phyloP scores from a whole-genome alignment of 2,329 filamentous ascomycete species.

The Fusarium nisikadoi region DNA sequence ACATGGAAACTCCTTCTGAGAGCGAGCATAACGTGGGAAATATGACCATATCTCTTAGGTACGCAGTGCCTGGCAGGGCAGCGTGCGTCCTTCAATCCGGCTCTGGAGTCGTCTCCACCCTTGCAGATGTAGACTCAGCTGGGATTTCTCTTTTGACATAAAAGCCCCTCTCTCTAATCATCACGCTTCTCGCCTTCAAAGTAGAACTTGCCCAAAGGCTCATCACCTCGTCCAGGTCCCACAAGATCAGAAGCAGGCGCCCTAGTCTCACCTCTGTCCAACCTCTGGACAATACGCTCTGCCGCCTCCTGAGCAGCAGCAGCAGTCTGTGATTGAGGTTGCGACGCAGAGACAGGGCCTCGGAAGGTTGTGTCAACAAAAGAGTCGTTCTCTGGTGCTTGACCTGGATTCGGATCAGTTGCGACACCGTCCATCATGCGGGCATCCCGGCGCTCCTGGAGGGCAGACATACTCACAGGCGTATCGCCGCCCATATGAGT shows the following conservation, averaged over 20 bases:
- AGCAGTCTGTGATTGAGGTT: slow-evolving; percentile 37
- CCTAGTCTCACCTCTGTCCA: slow-evolving; percentile 62
- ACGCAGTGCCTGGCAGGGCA: background rate
- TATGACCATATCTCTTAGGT: background rate
- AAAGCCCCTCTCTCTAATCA: slow-evolving; percentile 10
- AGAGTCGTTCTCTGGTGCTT: slow-evolving; percentile 61
- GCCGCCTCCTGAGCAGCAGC: slow-evolving; percentile 62
- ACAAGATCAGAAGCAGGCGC: slow-evolving; percentile 53
- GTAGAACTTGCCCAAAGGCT: slow-evolving; percentile 67
- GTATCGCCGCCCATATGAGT: slow-evolving; percentile 52
- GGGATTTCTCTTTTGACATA: background rate
- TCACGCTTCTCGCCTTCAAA: slow-evolving; percentile 61
- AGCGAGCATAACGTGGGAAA: background rate
- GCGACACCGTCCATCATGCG: slow-evolving; percentile 75
- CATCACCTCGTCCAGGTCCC: slow-evolving; percentile 56
- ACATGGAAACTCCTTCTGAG: background rate
- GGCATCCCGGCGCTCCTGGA: slow-evolving; percentile 67
- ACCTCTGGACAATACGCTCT: slow-evolving; percentile 70
- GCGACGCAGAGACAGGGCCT: slow-evolving; percentile 61
- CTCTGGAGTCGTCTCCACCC: background rate
- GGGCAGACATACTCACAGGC: slow-evolving; percentile 57
- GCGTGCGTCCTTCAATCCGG: background rate
- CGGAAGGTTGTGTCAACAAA: slow-evolving; percentile 74
- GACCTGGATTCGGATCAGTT: slow-evolving; percentile 61
- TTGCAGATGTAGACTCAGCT: background rate